Conservation (phyloP, 129 eudicot genomes). For the Dittrichia graveolens region DNA sequence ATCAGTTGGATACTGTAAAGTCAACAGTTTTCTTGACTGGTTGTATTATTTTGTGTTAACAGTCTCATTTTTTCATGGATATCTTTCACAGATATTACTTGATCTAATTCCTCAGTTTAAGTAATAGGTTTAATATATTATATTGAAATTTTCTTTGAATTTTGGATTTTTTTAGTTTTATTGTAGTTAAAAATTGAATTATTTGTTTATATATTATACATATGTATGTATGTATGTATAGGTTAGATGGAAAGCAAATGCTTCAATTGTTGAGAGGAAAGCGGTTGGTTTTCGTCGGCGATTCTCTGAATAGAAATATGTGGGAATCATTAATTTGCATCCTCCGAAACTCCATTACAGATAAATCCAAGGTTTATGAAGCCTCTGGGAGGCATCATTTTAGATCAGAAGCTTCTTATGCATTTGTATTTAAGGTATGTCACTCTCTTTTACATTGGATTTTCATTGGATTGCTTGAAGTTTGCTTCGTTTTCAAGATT, state of each 20-base stretch:
- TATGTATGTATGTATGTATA: constrained; percentile 7
- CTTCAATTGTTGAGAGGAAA: constrained; percentile 70
- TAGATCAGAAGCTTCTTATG: constrained; percentile 69
- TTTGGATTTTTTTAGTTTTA: not conserved
- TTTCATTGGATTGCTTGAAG: not conserved
- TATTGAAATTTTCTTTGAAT: not conserved
- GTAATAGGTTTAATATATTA: too few species aligned
- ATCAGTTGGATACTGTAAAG: constrained; percentile 6
- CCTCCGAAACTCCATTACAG: constrained; percentile 60
- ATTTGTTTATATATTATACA: not conserved
- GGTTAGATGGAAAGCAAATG: constrained; percentile 67
- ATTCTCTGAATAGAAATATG: constrained; percentile 88
- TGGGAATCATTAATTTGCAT: constrained; percentile 94
- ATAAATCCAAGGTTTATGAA: constrained; percentile 71
- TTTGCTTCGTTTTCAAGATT: not conserved
- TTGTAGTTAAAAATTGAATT: not conserved
- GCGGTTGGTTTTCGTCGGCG: constrained; percentile 81
- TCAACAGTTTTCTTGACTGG: not conserved
- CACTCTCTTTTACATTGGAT: not conserved
- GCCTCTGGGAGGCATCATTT: constrained; percentile 69
- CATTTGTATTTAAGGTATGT: constrained; percentile 70
- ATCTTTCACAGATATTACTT: not conserved
- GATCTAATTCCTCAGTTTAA: not conserved
- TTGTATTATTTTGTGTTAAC: not conserved
- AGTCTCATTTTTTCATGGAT: not conserved